phyloP scores from a whole-genome alignment of 768 basidiomycete species.

The Sporobolomyces pararoseus region DNA sequence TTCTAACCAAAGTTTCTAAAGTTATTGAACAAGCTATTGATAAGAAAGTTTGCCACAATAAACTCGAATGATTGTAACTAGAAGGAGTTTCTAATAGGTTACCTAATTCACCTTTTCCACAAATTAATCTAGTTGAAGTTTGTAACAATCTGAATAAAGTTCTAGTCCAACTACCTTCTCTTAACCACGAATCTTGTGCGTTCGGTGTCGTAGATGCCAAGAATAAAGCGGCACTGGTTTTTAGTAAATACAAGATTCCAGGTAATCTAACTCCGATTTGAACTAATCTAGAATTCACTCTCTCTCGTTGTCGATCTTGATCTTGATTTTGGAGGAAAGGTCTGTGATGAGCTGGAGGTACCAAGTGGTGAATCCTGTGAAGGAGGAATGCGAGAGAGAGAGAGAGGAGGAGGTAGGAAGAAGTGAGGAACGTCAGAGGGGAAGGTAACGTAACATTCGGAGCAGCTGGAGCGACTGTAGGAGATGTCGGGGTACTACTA shows the following conservation, averaged over 20 bases:
- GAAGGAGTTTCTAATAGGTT: background rate
- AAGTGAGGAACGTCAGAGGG: constrained; percentile 25
- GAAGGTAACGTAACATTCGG: background rate
- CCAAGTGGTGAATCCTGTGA: constrained; percentile 37
- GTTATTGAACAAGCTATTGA: constrained; percentile 8
- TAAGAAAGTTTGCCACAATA: constrained; percentile 29
- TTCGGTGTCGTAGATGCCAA: too few relatives aligned
- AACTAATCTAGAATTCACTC: background rate
- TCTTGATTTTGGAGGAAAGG: background rate
- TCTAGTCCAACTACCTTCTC: too few relatives aligned
- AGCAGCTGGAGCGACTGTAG: background rate
- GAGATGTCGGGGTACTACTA: background rate
- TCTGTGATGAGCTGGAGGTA: constrained; percentile 2
- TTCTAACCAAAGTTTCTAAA: constrained; percentile 30
- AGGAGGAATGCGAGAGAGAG: constrained; percentile 36
- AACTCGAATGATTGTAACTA: background rate
- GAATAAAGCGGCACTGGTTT: background rate
- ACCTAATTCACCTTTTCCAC: constrained; percentile 3
- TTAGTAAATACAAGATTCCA: constrained; percentile 16
- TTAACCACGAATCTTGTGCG: too few relatives aligned
- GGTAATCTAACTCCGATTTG: constrained; percentile 15
- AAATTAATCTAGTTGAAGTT: background rate
- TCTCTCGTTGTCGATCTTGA: background rate
- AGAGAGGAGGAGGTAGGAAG: constrained; percentile 27
- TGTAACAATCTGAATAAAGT: background rate